phyloP scores from a whole-genome alignment of 176 grass and related monocot species.

The Thinopyrum elongatum region DNA sequence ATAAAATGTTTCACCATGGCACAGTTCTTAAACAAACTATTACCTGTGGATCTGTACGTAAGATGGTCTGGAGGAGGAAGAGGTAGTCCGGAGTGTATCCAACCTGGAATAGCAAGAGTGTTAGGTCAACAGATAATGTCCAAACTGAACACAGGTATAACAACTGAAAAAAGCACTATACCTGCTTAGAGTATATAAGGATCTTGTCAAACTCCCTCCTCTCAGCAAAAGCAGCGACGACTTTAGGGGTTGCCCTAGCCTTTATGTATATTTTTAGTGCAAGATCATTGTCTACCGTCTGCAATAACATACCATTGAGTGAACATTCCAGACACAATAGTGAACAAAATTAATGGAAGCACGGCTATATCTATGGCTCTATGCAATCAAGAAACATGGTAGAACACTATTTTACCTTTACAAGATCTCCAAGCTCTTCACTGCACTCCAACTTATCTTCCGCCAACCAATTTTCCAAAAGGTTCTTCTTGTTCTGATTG shows the following conservation, averaged over 20 bases:
- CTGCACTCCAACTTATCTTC: slow-evolving; percentile 97
- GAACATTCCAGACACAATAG: slow-evolving; percentile 3
- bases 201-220: slow-evolving; percentile 94
- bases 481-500: slow-evolving; percentile 99
- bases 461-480: slow-evolving; percentile 90
- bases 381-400: not conserved
- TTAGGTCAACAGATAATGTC: slow-evolving; percentile 20
- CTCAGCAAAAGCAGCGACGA: slow-evolving; percentile 99
- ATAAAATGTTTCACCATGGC: not conserved
- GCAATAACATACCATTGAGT: slow-evolving; percentile 13
- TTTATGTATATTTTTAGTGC: slow-evolving; percentile 99
- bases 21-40: slow-evolving; percentile 16
- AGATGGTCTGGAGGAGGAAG: slow-evolving; percentile 92
- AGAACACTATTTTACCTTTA: slow-evolving; percentile 50
- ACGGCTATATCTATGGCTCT: not conserved
- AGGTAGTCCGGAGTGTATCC: slow-evolving; percentile 98
- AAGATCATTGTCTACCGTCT: slow-evolving; percentile 99
- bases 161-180: slow-evolving; percentile 32
- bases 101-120: slow-evolving; percentile 58
- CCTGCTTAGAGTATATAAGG: slow-evolving; percentile 97
- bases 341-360: not conserved
- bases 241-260: slow-evolving; percentile 97
- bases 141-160: slow-evolving; percentile 27
- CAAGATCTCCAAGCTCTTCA: slow-evolving; percentile 93
- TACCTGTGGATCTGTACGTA: slow-evolving; percentile 96